Evolutionary conservation across 768 basidiomycete species (phyloP).

Genomic region (Xanthoconium purpureum): DNA sequence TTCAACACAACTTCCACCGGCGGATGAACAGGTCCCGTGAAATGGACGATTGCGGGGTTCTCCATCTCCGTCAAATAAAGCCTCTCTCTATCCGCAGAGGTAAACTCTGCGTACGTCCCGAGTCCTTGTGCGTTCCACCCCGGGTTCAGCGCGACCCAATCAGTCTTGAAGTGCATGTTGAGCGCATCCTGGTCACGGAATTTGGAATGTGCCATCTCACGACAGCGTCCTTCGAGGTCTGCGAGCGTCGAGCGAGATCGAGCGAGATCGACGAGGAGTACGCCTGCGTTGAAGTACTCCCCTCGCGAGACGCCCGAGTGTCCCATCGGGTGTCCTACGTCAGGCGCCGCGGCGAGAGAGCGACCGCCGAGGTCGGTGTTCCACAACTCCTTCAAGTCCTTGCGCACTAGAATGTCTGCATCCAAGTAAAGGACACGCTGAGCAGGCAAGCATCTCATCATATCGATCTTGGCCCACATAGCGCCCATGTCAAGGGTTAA

Average conservation of each 20-base stretch:
- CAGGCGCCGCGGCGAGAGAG: slow-evolving; percentile 43
- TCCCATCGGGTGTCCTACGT: slow-evolving; percentile 51
- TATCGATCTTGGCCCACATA: slow-evolving; percentile 51
- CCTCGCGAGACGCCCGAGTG: slow-evolving; percentile 33
- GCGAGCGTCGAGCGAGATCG: slow-evolving; percentile 29
- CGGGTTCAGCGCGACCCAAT: slow-evolving; percentile 42
- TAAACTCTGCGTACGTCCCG: slow-evolving; percentile 46
- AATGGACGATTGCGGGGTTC: slow-evolving; percentile 50
- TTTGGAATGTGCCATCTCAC: slow-evolving; percentile 27
- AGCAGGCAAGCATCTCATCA: slow-evolving; percentile 43
- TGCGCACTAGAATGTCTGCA: slow-evolving; percentile 47
- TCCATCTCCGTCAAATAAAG: slow-evolving; percentile 36
- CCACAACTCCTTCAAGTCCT: slow-evolving; percentile 43
- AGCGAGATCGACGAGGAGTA: slow-evolving; percentile 49
- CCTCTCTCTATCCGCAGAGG: slow-evolving; percentile 34
- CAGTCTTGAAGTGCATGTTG: slow-evolving; percentile 42
- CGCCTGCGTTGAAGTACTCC: slow-evolving; percentile 56
- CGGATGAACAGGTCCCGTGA: slow-evolving; percentile 56
- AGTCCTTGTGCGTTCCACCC: slow-evolving; percentile 58
- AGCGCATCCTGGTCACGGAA: slow-evolving; percentile 52
- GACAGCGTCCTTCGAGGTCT: slow-evolving; percentile 28
- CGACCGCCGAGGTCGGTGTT: slow-evolving; percentile 40
- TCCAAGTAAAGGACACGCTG: slow-evolving; percentile 54
- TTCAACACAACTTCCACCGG: slow-evolving; percentile 44
- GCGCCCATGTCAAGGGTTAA: slow-evolving; percentile 29